These are phyloP conservation scores for Pythium folliculosum DNA, from an alignment of 352 stramenopile genomes.

Conservation along the genomic window DNA sequence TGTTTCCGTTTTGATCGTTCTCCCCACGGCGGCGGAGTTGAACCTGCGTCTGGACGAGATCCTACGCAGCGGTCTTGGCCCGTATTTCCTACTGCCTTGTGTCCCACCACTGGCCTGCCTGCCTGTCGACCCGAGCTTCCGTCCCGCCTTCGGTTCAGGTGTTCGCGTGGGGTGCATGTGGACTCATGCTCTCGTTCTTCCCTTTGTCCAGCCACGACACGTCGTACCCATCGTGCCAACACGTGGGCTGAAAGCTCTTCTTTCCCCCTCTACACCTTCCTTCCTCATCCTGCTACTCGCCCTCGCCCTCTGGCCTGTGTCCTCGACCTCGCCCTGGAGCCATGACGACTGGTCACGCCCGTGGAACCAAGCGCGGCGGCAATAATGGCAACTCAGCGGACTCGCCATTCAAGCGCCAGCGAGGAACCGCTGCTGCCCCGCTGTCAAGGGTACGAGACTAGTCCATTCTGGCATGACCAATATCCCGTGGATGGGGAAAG, in stretches of 20 bases:
- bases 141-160: not conserved
- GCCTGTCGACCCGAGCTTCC: not conserved
- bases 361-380: constrained; percentile 16
- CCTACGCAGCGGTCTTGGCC: not conserved
- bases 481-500: not conserved
- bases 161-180: not conserved
- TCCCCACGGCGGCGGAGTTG: not conserved
- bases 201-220: not conserved
- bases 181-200: constrained; percentile 2
- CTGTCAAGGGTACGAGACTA: constrained; percentile 21
- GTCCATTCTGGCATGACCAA: too few relatives aligned
- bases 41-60: not conserved
- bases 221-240: not conserved
- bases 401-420: constrained; percentile 22
- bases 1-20: not conserved
- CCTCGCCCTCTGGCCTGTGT: not conserved
- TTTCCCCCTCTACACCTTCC: not conserved
- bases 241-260: not conserved
- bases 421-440: not conserved
- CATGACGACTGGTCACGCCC: constrained; percentile 16
- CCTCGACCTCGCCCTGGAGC: not conserved
- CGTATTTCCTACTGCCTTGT: not conserved
- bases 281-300: not conserved
- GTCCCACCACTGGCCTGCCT: not conserved
- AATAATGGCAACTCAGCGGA: constrained; percentile 5